Base-by-base conservation (phyloP, 805 yeast genomes). In the Ogataea siamensis region DNA sequence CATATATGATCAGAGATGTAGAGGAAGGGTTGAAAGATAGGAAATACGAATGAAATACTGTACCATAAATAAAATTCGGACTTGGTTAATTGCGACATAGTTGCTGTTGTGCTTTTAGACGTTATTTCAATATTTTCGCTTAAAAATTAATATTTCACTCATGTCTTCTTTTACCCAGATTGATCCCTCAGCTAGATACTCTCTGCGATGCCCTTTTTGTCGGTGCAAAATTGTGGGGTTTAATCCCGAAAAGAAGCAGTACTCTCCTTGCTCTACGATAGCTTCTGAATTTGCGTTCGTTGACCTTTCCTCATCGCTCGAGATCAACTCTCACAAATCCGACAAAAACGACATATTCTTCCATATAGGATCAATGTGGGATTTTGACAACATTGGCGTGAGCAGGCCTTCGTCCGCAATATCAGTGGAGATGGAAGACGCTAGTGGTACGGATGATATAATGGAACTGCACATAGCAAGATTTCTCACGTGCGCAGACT, bases 331-430 rank as follows among this genome's bases (percentile, higher is more conserved):
- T 13, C 20, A 8, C 11, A 18, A 17, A 25, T 28, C 32, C 9
- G 26, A 22, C 18, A 14, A 25, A 13, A 14, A 15, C 19, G 40
- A 31, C 14, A 22, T 21, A 12, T 56, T 77, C 51, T 64, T 69
- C 28, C 51, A 63, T 19, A 63, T 81, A 2, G 51, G 61, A 2
- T 86, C 82, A 50, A 77, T 80, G 37, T 84, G 93, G 93, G 84
- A 76, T 46, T 84, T 84, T 50, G 89, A 84, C 46, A 84, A 84
- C 51, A 74, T 84, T 31, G 89, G 87, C 1, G 91, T 84, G 2
- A 81, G 88, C 1, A 70, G 70, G 32, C 64, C 63, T 8, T 38
- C 43, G 6, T 37, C 30, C 28, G 25, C 26, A 34, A 33, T n/a
- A 39, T 40, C 12, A 55, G 20, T 38, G 19, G 16, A 32, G 12